Base-by-base conservation (phyloP, 2,329 filamentous ascomycete genomes). In the Atkinsonella texensis region DNA sequence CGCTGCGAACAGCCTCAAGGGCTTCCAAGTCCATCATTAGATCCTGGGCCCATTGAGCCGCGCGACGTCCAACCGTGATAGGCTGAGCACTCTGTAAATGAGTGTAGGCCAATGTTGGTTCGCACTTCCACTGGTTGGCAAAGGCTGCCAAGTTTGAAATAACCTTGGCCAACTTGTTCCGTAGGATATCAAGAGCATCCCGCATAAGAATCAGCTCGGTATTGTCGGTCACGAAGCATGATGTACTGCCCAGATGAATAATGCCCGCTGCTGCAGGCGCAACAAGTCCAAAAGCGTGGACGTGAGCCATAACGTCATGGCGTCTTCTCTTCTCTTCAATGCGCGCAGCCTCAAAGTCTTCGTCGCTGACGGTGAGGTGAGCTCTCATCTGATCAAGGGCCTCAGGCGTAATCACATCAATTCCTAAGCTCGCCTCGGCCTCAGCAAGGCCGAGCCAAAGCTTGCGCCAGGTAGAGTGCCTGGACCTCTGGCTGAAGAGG, bases 381-480 rank as follows among this genome's bases (percentile, higher is more conserved):
- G 80, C 77, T 56, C 78, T 75, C 79, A 95, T 86, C 68, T 89
- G 79, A 53, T 83, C 76, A 49, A 96, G 73, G 9, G 89, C 89
- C 61, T 91, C 81, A 18, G 77, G 67, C 13, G 79, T 82, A 63
- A 95, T 90, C 44, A 70, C 65, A 9, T 78, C 72, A 46, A 95
- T 78, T 2, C 89, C 89, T 2, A 95, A 77, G 67, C 90, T 85
- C 66, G 83, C 83, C 73, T 95, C 85, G 10, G 79, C 75, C 73
- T 95, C 84, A 23, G 89, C 89, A 11, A 95, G 84, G 70, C 77
- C 83, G 44, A 91, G 73, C 90, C 90, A 96, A 17, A 95, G 80
- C 65, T 87, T 77, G 57, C 89, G 81, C 89, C 89, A 94, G 51
- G 82, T 89, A 42, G 80, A 83, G 66, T 83, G 81, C 32, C 89